Conservation (phyloP, 768 basidiomycete genomes). For the Tricholoma flavovirens region DNA sequence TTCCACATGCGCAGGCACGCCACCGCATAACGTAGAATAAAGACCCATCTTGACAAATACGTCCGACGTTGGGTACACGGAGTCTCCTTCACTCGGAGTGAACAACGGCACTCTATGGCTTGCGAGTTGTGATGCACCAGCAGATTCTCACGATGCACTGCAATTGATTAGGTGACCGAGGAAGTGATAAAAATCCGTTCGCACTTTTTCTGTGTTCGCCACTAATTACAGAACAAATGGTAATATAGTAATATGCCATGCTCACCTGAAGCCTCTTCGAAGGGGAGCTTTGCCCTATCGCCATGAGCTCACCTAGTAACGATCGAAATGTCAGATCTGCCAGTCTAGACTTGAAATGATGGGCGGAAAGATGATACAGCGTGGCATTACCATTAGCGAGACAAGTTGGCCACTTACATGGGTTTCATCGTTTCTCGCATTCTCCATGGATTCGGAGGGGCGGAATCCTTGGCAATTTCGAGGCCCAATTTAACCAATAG, state of each 20-base stretch:
- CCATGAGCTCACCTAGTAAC: background rate
- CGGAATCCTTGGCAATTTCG: too few species aligned
- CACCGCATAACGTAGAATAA: too few species aligned
- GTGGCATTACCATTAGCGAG: background rate
- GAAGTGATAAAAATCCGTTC: background rate
- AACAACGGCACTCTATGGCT: too few species aligned
- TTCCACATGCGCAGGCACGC: background rate
- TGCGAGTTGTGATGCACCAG: background rate
- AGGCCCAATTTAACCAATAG: too few species aligned
- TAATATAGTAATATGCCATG: background rate
- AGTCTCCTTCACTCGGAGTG: background rate
- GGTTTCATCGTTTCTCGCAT: too few species aligned
- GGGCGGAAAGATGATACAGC: background rate
- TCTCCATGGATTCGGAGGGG: too few species aligned
- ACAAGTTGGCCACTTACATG: too few species aligned
- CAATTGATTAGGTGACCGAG: background rate
- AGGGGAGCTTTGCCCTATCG: too few species aligned
- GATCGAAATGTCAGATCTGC: slow-evolving; percentile 1
- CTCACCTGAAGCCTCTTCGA: background rate
- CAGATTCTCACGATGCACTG: background rate
- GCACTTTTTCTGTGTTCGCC: background rate
- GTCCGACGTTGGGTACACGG: background rate
- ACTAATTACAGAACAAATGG: background rate
- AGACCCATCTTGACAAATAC: too few species aligned
- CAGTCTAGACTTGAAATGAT: background rate